phyloP scores from a whole-genome alignment of 208 protist genomes.

The Wallacemonas sp. region DNA sequence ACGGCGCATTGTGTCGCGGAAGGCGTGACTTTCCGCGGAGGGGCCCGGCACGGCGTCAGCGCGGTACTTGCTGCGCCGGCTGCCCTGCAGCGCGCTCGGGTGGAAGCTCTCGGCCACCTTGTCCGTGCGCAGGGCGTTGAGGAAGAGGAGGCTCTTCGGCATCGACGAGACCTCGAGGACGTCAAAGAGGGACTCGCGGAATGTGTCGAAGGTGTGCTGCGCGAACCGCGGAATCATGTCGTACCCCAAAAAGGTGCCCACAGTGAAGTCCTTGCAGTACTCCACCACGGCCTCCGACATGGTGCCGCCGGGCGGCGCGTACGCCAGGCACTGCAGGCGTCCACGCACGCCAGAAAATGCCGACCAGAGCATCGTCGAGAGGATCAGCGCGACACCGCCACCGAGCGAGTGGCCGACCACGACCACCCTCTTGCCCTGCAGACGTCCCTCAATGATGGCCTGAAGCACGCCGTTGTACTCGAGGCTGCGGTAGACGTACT shows the following conservation, averaged over 20 bases:
- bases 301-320: constrained; percentile 77
- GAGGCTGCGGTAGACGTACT: constrained; percentile 60
- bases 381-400: constrained; percentile 72
- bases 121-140: constrained; percentile 42
- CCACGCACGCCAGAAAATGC: constrained; percentile 38
- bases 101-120: constrained; percentile 31
- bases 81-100: constrained; percentile 15
- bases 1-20: constrained; percentile 42
- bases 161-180: constrained; percentile 50
- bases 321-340: constrained; percentile 76
- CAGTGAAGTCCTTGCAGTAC: constrained; percentile 66
- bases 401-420: constrained; percentile 89
- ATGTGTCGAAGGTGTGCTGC: constrained; percentile 74
- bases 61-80: constrained; percentile 1
- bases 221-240: constrained; percentile 83
- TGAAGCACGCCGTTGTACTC: constrained; percentile 65
- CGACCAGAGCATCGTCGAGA: constrained; percentile 69
- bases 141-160: constrained; percentile 70
- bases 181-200: constrained; percentile 80
- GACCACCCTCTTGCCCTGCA: constrained; percentile 45
- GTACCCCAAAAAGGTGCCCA: constrained; percentile 71
- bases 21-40: constrained; percentile 31
- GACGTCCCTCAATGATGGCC: constrained; percentile 40
- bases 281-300: constrained; percentile 67
- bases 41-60: neutral